Base-by-base conservation (phyloP, 2,329 filamentous ascomycete genomes). In the Teratosphaeria epicoccoides region DNA sequence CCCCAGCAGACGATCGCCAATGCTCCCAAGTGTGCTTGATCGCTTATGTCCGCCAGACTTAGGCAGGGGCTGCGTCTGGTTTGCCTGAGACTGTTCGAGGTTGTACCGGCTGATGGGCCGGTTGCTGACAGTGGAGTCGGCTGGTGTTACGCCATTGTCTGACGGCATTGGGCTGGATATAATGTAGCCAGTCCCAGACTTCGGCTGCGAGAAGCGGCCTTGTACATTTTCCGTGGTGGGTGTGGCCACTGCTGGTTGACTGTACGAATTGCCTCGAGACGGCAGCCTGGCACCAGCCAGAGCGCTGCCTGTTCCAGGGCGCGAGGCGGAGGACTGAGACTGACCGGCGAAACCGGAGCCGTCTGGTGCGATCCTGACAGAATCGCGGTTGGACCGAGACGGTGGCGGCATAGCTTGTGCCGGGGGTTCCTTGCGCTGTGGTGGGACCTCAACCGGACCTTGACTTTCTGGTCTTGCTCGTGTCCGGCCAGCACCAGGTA, bases 181-280 rank as follows among this genome's bases (percentile, higher is more conserved):
- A 47, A 81, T 80, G 65, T 89, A 88, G 33, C 63, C 84, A 81
- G 57, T 76, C 71, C 68, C 77, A 76, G 77, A 73, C 67, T 78
- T 80, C 58, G 70, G 77, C 71, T 95, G 91, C 58, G 93, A 87
- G 62, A 97, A 88, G 57, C 86, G 86, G 57, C 89, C 91, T 67
- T 95, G 87, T 3, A 81, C 89, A 68, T 93, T 95, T 49, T 89
- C 93, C 60, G 86, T 84, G 47, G 89, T 89, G 54, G 96, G 84
- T 46, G 88, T 82, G 25, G 93, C 90, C 51, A 88, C 88, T 45
- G 84, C 84, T 47, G 91, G 93, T 69, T 94, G 88, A 58, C 88
- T 88, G 68, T 97, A 96, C 52, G 87, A 85, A 67, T 76, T 76
- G 40, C 86, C 78, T 57, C 86, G 81, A 59, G 84, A 88, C 57